Base-by-base conservation (phyloP, 2,329 filamentous ascomycete species). In the Dothistroma septosporum region DNA sequence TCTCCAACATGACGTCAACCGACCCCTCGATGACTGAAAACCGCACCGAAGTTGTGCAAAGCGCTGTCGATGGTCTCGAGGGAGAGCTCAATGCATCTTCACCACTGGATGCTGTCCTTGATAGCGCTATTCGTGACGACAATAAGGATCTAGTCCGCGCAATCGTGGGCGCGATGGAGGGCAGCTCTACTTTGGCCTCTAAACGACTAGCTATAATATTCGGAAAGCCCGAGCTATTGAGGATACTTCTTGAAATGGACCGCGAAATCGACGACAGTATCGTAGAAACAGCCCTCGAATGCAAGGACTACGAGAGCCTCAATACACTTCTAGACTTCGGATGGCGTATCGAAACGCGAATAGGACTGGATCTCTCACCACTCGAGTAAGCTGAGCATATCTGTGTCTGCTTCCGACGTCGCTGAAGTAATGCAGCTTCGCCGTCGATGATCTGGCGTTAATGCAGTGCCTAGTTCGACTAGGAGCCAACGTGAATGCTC, bases 401-500 rank as follows among this genome's bases (percentile, higher is more conserved):
- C 9, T 48, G 21, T 48, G 44, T 48, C 44, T 48, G 4, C 44
- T 48, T 21, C 21, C 44, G 44, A 48, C 44, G 10, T 48, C 11
- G 10, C 44, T 48, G 10, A 48, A 48, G 2, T 3, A 14, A 4
- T 48, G 44, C 44, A 48, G 44, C 44, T 48, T 48, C 21, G 44
- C 44, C 44, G 11, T 48, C 2, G 44, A 48, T 48, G 44, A 48
- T 48, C 44, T 48, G 22, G 10, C 2, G 2, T 48, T 48, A 2
- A 48, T 48, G 44, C 44, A 48, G 11, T 48, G 5, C 22, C 44
- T 48, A 48, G 22, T 48, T 14, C 44, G 10, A 10, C 44, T 2
- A 21, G 28, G 56, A 24, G 56, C 56, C 9, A 46, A 58, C 67
- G 35, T 53, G 19, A 53, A 58, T 24, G 56, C 56, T 21, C 28